Percentiles rank a stretch among this genome's conserved stretches.
phyloP scores from a whole-genome alignment of 2,329 filamentous ascomycete species.

The Pseudogymnoascus sp. region DNA sequence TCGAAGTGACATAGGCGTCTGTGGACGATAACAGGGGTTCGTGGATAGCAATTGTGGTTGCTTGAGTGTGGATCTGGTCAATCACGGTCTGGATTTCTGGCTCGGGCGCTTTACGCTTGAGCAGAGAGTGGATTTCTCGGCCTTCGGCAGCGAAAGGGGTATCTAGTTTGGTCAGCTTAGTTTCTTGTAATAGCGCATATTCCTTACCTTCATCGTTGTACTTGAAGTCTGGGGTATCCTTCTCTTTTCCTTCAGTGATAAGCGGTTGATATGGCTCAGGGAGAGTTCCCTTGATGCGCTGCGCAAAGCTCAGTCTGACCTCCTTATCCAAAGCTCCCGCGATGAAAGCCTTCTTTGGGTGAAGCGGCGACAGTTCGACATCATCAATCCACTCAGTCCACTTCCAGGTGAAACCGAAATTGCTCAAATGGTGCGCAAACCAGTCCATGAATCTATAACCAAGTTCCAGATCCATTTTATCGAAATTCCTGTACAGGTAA shows the following conservation, averaged over 20 bases:
- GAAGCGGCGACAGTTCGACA: constrained; percentile 64
- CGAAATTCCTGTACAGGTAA: constrained; percentile 76
- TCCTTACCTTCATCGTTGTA: constrained; percentile 66
- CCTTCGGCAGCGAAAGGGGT: constrained; percentile 79
- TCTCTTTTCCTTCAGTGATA: constrained; percentile 81
- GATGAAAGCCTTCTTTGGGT: constrained; percentile 92
- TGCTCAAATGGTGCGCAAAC: constrained; percentile 96
- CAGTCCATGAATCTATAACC: constrained; percentile 86
- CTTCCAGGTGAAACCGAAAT: constrained; percentile 99
- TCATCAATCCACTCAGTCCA: constrained; percentile 97
- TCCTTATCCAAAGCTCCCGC: constrained; percentile 89
- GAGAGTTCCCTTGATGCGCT: constrained; percentile 88
- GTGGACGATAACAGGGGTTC: constrained; percentile 82
- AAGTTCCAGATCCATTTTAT: constrained; percentile 80
- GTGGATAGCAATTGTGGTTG: constrained; percentile 56
- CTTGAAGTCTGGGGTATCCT: constrained; percentile 94
- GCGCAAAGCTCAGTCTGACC: constrained; percentile 90
- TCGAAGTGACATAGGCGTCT: constrained; percentile 87
- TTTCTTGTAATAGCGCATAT: neutral
- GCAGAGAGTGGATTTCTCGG: constrained; percentile 69
- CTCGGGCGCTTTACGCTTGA: constrained; percentile 77
- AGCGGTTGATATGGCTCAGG: constrained; percentile 75
- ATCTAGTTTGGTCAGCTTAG: constrained; percentile 32
- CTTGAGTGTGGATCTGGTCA: constrained; percentile 72
- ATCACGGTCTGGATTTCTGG: constrained; percentile 81